Base-by-base conservation (phyloP, 495 filamentous ascomycete genomes). In the Neurospora tetrasperma region DNA sequence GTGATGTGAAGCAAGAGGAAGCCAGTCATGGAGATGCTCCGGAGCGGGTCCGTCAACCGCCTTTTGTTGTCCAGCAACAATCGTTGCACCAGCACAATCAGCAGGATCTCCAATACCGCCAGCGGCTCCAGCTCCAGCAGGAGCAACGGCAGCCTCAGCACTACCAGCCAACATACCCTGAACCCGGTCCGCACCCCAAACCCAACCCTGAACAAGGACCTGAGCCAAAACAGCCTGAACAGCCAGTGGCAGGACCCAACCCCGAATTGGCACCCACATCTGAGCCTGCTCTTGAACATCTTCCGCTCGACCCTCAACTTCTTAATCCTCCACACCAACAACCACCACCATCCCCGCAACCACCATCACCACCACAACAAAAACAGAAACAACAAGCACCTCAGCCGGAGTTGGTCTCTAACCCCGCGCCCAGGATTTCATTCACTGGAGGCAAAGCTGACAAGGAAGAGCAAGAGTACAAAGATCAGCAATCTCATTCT, bases 1-100 rank as follows among this genome's bases (percentile, higher is more conserved):
- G 27, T 66, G 27, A 35, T 16, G 54, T 66, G 23, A 66, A 66
- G 54, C 54, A 78, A 31, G 73, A 84, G 83, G 76, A 84, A 78
- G 75, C 75, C 80, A 42, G 81, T 79, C 69, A 76, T 73, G 54
- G 35, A 66, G 31, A 18, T 43, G 74, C 73, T 43, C 73, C 74
- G 39, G 69, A 71, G 7, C 73, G 59, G 27, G 70, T 70, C 27
- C 73, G 54, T 27, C 69, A 35, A 31, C 44, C 4, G 27, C 35
- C 54, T 66, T 31, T 18, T 66, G 54, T 66, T 66, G 54, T 66
- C 27, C 54, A 66, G 54, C 54, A 62, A 35, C 54, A 31, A 31
- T 66, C 27, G 27, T 62, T 62, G 54, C 54, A 62, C 54, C 27
- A 66, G 59, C 42, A 71, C 42, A 73, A 73, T 11, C 35, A 70